A percentile compares a stretch with the other conserved stretches of the same genome.
These are phyloP conservation scores for Botrytis porri DNA, from an alignment of 2,329 filamentous ascomycete species.

Conservation along the genomic window DNA sequence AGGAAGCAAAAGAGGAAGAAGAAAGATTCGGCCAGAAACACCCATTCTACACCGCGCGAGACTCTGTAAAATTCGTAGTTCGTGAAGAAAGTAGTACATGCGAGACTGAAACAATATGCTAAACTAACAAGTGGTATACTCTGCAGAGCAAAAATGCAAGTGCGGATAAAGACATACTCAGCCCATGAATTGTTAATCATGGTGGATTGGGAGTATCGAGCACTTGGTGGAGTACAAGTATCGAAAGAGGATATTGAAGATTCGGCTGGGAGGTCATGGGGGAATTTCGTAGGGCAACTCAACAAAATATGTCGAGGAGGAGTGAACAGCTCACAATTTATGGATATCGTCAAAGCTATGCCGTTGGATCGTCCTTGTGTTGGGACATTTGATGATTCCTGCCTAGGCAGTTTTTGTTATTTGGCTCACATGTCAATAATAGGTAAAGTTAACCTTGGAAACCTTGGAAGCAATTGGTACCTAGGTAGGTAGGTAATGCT, in stretches of 20 bases:
- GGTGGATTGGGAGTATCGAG: slow-evolving; percentile 19
- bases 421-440: slow-evolving; percentile 8
- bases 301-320: neutral
- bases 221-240: neutral
- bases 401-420: neutral
- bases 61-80: slow-evolving; percentile 35
- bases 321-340: neutral
- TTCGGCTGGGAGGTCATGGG: neutral
- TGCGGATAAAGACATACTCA: slow-evolving; percentile 43
- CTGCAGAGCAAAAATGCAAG: slow-evolving; percentile 48
- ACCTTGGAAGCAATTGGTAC: too few relatives aligned
- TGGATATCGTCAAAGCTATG: neutral
- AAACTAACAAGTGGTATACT: slow-evolving; percentile 50
- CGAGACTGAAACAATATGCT: slow-evolving; percentile 43
- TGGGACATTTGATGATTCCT: neutral
- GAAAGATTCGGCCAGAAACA: slow-evolving; percentile 48
- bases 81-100: slow-evolving; percentile 35
- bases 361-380: neutral
- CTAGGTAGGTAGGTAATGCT: too few relatives aligned
- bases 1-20: slow-evolving; percentile 55
- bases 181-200: slow-evolving; percentile 39
- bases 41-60: slow-evolving; percentile 40
- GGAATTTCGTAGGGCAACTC: neutral
- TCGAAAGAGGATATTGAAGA: neutral
- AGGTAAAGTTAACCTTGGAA: too few relatives aligned